phyloP scores from a whole-genome alignment of 2,329 filamentous ascomycete species.

The Aphanoascus verrucosus region DNA sequence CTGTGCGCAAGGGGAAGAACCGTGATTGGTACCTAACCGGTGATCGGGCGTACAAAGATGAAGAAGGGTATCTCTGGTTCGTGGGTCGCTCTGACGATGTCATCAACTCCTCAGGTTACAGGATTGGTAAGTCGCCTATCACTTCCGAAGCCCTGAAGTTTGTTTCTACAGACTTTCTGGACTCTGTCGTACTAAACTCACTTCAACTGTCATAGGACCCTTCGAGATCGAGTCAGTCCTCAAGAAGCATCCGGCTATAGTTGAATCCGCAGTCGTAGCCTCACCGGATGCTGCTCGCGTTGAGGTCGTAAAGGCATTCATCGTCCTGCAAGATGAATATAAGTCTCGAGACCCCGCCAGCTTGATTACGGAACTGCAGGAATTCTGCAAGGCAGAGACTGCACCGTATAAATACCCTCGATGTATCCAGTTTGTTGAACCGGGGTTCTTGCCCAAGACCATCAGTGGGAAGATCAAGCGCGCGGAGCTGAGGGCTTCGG shows the following conservation, averaged over 20 bases:
- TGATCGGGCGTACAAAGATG: constrained; percentile 26
- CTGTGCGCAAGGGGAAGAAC: constrained; percentile 10
- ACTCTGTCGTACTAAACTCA: background rate
- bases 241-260: constrained; percentile 31
- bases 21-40: constrained; percentile 29
- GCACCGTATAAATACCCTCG: constrained; percentile 36
- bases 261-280: constrained; percentile 34
- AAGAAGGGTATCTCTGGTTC: constrained; percentile 30
- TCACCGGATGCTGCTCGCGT: constrained; percentile 30
- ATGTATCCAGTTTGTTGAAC: constrained; percentile 32
- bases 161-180: background rate
- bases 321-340: constrained; percentile 26
- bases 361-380: constrained; percentile 29
- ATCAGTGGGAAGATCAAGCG: constrained; percentile 31
- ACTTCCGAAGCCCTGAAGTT: background rate
- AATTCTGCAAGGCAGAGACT: constrained; percentile 33
- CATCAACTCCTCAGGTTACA: constrained; percentile 34
- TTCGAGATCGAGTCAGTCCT: constrained; percentile 36
- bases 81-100: constrained; percentile 30
- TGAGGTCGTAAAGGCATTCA: constrained; percentile 35
- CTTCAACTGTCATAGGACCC: constrained; percentile 23
- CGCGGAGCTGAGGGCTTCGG: constrained; percentile 30
- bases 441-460: constrained; percentile 32
- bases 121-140: constrained; percentile 19
- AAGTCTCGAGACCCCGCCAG: constrained; percentile 14